Percentiles rank a stretch among this genome's conserved stretches.
These are phyloP conservation scores for Thalassia testudinum DNA, from an alignment of 116 monocot species.

Conservation along the genomic window DNA sequence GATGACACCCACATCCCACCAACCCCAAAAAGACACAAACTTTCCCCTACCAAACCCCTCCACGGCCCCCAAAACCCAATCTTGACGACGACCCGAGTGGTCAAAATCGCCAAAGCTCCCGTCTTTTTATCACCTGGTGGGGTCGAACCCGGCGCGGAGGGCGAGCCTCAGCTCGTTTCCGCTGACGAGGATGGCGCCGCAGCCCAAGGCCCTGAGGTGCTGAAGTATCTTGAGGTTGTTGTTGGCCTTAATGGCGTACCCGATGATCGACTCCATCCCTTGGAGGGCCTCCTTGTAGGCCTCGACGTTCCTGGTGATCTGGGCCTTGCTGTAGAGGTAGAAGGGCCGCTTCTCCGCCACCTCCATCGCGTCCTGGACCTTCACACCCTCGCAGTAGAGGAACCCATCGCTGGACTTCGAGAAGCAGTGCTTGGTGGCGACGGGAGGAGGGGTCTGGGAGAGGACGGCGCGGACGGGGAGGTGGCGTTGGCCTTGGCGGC, in stretches of 20 bases:
- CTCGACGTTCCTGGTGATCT: slow-evolving; percentile 79
- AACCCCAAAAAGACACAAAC: too few relatives aligned
- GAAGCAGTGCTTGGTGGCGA: slow-evolving; percentile 50
- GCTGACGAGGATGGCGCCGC: slow-evolving; percentile 88
- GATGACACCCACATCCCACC: too few relatives aligned
- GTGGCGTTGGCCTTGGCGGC: not conserved
- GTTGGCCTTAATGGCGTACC: slow-evolving; percentile 98
- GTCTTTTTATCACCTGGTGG: slow-evolving; percentile 44
- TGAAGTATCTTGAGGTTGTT: slow-evolving; percentile 86
- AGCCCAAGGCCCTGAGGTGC: slow-evolving; percentile 61
- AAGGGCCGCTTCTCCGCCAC: slow-evolving; percentile 67
- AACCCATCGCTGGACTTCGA: slow-evolving; percentile 45
- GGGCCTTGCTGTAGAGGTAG: slow-evolving; percentile 94
- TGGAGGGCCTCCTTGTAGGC: slow-evolving; percentile 70
- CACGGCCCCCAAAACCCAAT: too few relatives aligned
- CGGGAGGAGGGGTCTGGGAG: slow-evolving; percentile 14
- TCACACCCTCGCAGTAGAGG: slow-evolving; percentile 62
- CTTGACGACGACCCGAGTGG: too few relatives aligned
- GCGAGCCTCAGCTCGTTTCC: slow-evolving; percentile 89
- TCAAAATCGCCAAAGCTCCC: not conserved
- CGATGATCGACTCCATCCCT: slow-evolving; percentile 59
- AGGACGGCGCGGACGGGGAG: slow-evolving; percentile 14
- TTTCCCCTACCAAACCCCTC: too few relatives aligned
- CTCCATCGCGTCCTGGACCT: slow-evolving; percentile 56
- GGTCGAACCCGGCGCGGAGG: slow-evolving; percentile 76